A percentile compares a stretch with the other conserved stretches of the same genome.
phyloP scores from a whole-genome alignment of 176 grass and related monocot species.

The Triticum timopheevii region DNA sequence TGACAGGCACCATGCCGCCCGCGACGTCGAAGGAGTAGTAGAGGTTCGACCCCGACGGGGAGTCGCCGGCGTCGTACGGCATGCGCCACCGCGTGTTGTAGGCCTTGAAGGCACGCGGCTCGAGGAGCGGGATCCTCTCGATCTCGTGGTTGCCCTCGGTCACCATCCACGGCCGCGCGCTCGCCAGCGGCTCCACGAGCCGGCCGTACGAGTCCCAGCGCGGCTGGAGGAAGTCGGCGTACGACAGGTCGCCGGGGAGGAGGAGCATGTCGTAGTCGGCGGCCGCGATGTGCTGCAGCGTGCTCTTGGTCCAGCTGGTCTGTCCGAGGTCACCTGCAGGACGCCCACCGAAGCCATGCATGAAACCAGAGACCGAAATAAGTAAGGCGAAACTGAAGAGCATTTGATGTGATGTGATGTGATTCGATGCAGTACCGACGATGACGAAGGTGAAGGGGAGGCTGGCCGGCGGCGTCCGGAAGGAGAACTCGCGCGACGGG shows the following conservation, averaged over 20 bases:
- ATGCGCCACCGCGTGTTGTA: conserved; percentile 63
- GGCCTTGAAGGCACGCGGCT: conserved; percentile 26
- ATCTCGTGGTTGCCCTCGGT: conserved; percentile 42
- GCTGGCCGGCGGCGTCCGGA: conserved; percentile 44
- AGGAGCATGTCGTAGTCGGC: conserved; percentile 14
- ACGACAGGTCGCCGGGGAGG: conserved; percentile 9
- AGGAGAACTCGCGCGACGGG: conserved; percentile 54
- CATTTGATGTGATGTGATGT: background rate
- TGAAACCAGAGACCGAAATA: background rate
- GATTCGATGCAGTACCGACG: background rate
- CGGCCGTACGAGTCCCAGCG: conserved; percentile 49
- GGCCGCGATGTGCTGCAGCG: conserved; percentile 41
- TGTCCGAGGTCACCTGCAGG: background rate
- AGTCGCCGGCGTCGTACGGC: conserved; percentile 57
- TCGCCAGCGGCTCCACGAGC: conserved; percentile 1
- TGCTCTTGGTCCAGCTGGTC: background rate
- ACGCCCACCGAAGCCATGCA: background rate
- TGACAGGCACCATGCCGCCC: conserved; percentile 48
- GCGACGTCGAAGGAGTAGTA: conserved; percentile 68
- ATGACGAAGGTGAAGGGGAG: conserved; percentile 57
- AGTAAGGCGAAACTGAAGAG: background rate
- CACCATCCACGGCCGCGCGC: conserved; percentile 21
- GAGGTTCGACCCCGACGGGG: conserved; percentile 47
- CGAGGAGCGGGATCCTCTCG: conserved; percentile 36
- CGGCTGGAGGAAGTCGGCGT: background rate